Evolutionary conservation across 2,329 filamentous ascomycete genomes (phyloP).

Genomic region (Tolypocladium guangdongense): DNA sequence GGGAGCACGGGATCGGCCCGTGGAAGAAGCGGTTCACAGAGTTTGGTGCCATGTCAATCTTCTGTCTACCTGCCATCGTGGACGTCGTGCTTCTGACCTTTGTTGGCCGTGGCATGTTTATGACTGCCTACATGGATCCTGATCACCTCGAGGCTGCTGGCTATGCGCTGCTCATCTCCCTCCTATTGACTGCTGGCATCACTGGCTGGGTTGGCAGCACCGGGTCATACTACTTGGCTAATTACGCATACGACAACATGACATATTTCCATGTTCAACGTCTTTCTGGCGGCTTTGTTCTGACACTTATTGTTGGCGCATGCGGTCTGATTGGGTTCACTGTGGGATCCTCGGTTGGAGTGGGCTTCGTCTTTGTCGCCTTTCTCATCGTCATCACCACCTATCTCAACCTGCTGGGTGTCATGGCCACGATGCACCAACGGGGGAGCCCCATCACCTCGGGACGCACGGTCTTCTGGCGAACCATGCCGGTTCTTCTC

Average conservation of each 20-base stretch:
- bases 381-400: constrained; percentile 47
- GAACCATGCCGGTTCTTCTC: constrained; percentile 43
- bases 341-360: constrained; percentile 25
- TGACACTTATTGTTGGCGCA: constrained; percentile 24
- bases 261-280: constrained; percentile 29
- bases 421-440: constrained; percentile 41
- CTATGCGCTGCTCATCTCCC: constrained; percentile 45
- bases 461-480: constrained; percentile 44
- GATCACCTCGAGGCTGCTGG: constrained; percentile 41
- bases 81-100: constrained; percentile 50
- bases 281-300: constrained; percentile 36
- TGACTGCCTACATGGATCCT: constrained; percentile 44
- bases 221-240: constrained; percentile 47
- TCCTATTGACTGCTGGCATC: constrained; percentile 48
- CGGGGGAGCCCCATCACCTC: constrained; percentile 43
- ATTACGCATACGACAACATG: constrained; percentile 28
- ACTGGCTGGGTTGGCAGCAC: constrained; percentile 54
- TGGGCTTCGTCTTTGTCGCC: constrained; percentile 46
- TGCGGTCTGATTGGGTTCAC: constrained; percentile 40
- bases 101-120: constrained; percentile 48
- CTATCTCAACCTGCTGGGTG: constrained; percentile 47
- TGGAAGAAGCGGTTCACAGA: constrained; percentile 22
- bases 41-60: constrained; percentile 49
- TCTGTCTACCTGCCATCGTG: constrained; percentile 50
- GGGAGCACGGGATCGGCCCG: constrained; percentile 5